Conservation (phyloP, 2,329 filamentous ascomycete genomes). For the Diaporthe citriasiana region DNA sequence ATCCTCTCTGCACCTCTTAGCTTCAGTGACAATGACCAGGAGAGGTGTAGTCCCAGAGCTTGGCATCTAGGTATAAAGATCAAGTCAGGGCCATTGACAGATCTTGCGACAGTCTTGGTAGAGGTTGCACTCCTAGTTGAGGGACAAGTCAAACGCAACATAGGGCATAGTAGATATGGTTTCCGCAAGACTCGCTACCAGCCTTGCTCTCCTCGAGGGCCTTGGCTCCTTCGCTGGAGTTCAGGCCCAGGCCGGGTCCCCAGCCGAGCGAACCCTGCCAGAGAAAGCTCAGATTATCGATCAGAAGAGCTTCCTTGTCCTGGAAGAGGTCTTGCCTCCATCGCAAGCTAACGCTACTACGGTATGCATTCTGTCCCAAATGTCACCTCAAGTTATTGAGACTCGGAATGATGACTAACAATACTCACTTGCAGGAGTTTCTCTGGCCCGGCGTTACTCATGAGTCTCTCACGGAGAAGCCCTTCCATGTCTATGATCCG, state of each 20-base stretch:
- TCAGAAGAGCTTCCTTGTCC: conserved; percentile 17
- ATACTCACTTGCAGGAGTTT: background rate
- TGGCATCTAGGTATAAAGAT: conserved; percentile 21
- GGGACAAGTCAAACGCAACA: background rate
- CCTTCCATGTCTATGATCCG: conserved; percentile 64
- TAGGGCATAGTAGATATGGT: background rate
- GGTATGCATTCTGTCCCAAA: background rate
- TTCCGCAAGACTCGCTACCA: conserved; percentile 14
- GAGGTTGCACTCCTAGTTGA: conserved; percentile 8
- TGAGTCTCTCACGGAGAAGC: conserved; percentile 47
- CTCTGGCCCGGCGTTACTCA: conserved; percentile 29
- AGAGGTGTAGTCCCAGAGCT: background rate
- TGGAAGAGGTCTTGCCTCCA: conserved; percentile 11
- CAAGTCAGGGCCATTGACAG: background rate
- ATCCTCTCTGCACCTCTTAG: background rate
- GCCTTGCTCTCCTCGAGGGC: background rate
- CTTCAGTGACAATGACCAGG: conserved; percentile 6
- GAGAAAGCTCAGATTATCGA: conserved; percentile 18
- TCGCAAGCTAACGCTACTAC: conserved; percentile 2
- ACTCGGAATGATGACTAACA: background rate
- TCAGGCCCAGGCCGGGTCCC: background rate
- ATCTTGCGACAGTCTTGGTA: background rate
- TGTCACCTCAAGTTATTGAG: background rate
- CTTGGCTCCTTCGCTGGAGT: conserved; percentile 30
- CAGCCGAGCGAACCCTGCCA: background rate